A percentile compares a stretch with the other conserved stretches of the same genome.
Evolutionary conservation across 768 basidiomycete species (phyloP).

Genomic region (Podaxis carcinomalis): DNA sequence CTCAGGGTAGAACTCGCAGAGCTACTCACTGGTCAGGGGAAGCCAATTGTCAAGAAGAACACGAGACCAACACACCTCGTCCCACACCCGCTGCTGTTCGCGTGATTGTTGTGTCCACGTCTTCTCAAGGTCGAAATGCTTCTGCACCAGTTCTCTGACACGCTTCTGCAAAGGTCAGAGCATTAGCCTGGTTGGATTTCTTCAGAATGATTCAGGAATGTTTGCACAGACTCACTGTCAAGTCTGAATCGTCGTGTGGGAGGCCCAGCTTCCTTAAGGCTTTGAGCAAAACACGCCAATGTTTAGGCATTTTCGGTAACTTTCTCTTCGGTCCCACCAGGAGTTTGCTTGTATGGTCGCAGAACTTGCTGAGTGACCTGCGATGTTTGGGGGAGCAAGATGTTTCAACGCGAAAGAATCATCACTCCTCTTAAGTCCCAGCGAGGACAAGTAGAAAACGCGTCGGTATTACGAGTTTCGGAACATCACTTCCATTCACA

Average conservation of each 20-base stretch:
- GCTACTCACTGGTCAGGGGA: not conserved
- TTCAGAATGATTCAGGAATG: not conserved
- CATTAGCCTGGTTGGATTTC: not conserved
- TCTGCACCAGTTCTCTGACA: not conserved
- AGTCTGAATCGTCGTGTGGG: no score
- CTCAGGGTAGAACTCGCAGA: not conserved
- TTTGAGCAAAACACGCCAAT: not conserved
- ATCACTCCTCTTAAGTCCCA: no score
- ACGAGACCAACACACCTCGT: not conserved
- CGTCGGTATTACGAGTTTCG: no score
- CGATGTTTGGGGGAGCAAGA: no score
- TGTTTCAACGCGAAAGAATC: no score
- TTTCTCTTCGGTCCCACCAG: not conserved
- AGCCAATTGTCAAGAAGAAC: not conserved
- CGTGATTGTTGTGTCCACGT: not conserved
- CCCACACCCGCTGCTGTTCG: not conserved
- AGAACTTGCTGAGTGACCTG: no score
- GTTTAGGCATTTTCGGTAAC: not conserved
- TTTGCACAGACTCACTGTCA: not conserved
- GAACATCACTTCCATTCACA: no score
- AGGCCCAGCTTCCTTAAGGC: not conserved
- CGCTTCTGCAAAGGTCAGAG: not conserved
- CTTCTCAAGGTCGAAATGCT: not conserved
- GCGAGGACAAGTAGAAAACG: no score
- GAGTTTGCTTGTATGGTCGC: not conserved